Conservation (phyloP, 1,284 basidiomycete genomes). For the Malassezia globosa region DNA sequence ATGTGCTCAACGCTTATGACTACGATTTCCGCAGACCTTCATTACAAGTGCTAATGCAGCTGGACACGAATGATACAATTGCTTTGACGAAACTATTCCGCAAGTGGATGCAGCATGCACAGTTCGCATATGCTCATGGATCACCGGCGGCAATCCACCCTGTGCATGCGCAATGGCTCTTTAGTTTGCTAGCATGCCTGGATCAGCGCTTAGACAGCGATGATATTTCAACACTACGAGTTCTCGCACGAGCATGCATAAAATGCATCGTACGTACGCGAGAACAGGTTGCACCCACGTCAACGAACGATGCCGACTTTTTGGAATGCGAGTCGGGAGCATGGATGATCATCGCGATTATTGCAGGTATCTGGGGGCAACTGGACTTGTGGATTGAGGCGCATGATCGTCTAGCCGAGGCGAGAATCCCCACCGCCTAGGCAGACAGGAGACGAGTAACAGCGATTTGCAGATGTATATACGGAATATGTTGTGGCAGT, state of each 20-base stretch:
- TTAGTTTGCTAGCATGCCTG: constrained; percentile 62
- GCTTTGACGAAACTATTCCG: constrained; percentile 1
- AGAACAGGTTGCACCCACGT: not conserved
- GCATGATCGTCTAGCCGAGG: not conserved
- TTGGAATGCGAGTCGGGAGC: constrained; percentile 54
- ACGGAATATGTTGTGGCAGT: too few species aligned
- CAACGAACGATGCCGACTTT: not conserved
- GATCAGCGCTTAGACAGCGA: constrained; percentile 64
- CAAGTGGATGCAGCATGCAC: constrained; percentile 14
- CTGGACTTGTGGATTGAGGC: constrained; percentile 72
- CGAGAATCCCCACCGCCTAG: not conserved
- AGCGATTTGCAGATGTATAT: too few species aligned
- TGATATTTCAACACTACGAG: constrained; percentile 65
- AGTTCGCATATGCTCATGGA: not conserved
- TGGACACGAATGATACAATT: constrained; percentile 6
- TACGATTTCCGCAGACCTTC: constrained; percentile 2
- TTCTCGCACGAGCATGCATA: constrained; percentile 63
- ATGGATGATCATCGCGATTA: constrained; percentile 67
- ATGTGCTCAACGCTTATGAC: not conserved
- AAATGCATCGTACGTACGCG: constrained; percentile 48
- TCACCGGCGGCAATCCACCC: constrained; percentile 52
- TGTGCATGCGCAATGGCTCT: constrained; percentile 69
- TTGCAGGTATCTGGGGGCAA: constrained; percentile 72
- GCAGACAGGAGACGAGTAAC: not conserved
- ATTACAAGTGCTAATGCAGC: not conserved